A percentile compares a stretch with the other conserved stretches of the same genome.
Evolutionary conservation across 257 asterid genomes (phyloP).

Genomic region (Solanum chilense): DNA sequence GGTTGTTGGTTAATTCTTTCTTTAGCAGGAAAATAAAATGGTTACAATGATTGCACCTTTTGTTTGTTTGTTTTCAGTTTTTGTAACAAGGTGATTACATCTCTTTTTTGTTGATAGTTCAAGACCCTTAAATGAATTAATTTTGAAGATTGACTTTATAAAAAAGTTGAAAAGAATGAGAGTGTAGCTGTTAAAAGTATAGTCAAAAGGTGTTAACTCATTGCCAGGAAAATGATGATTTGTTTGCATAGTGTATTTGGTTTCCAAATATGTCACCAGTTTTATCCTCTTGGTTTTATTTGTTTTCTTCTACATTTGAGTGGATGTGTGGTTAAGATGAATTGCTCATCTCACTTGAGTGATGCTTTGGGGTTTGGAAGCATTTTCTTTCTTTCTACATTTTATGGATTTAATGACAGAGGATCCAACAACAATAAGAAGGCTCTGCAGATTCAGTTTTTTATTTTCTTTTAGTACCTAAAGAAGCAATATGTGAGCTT

Average conservation of each 20-base stretch:
- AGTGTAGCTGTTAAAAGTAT: not conserved
- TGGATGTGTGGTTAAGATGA: not conserved
- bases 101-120: not conserved
- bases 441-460: not conserved
- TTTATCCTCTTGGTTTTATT: not conserved
- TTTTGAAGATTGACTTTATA: not conserved
- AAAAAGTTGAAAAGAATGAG: not conserved
- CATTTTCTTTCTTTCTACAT: not conserved
- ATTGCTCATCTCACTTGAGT: not conserved
- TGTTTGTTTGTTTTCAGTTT: not conserved
- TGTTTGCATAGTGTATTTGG: not conserved
- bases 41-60: not conserved
- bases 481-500: not conserved
- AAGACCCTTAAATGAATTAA: not conserved
- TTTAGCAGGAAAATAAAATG: not conserved
- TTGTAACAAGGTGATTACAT: not conserved
- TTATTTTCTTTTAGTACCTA: not conserved
- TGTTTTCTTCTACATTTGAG: not conserved
- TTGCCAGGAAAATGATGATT: not conserved
- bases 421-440: not conserved
- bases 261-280: not conserved
- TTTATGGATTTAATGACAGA: not conserved
- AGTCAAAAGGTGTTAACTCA: not conserved
- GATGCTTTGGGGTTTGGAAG: not conserved
- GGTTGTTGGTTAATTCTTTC: not conserved